A percentile compares a stretch with the other conserved stretches of the same genome.
phyloP scores from a whole-genome alignment of 2,329 filamentous ascomycete species.

The Zasmidium cellare region DNA sequence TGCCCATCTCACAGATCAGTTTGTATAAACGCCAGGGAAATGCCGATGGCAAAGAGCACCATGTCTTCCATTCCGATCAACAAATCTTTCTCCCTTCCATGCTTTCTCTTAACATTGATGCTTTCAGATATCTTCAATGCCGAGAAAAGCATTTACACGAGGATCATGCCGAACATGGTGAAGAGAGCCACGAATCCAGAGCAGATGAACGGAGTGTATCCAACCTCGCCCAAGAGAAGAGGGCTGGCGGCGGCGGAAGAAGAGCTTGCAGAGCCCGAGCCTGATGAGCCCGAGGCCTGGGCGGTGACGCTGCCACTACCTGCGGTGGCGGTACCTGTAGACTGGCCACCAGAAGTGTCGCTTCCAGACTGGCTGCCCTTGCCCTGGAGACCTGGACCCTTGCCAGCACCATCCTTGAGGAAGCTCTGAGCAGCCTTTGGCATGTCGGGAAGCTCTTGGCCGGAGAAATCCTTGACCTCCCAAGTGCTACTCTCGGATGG shows the following conservation, averaged over 20 bases:
- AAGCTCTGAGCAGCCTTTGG: slow-evolving; percentile 56
- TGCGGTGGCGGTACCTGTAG: slow-evolving; percentile 50
- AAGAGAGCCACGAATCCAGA: slow-evolving; percentile 53
- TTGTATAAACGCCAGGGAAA: background rate
- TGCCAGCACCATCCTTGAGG: slow-evolving; percentile 60
- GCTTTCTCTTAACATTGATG: background rate
- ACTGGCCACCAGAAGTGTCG: slow-evolving; percentile 55
- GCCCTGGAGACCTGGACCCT: slow-evolving; percentile 57
- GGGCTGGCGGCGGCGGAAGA: slow-evolving; percentile 43
- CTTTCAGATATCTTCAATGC: background rate
- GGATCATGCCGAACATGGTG: slow-evolving; percentile 43
- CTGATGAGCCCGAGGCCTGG: slow-evolving; percentile 38
- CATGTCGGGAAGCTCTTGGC: slow-evolving; percentile 55
- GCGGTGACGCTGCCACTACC: slow-evolving; percentile 51
- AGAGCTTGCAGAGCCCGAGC: slow-evolving; percentile 30
- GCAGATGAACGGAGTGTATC: slow-evolving; percentile 53
- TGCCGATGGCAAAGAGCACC: background rate
- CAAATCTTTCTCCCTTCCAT: background rate
- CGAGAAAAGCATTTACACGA: slow-evolving; percentile 1
- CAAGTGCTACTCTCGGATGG: slow-evolving; percentile 56
- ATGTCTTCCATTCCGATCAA: background rate
- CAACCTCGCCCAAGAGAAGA: slow-evolving; percentile 47
- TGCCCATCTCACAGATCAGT: background rate
- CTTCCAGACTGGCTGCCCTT: slow-evolving; percentile 53
- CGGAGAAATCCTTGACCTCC: slow-evolving; percentile 52